Evolutionary conservation across 331 rosid species (phyloP).

Genomic region (Stylosanthes scabra): DNA sequence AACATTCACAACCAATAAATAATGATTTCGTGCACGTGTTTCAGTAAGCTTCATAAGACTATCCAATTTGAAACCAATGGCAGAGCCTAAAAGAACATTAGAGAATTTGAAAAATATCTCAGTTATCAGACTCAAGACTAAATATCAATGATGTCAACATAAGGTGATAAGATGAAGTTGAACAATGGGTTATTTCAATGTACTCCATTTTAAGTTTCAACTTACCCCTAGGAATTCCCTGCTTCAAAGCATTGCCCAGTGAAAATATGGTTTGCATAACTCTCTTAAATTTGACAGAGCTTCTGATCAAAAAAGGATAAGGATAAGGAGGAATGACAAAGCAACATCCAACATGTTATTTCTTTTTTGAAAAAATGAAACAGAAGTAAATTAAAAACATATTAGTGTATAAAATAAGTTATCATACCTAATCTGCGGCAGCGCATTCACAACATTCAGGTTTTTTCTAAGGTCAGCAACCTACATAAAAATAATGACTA

Average conservation of each 20-base stretch:
- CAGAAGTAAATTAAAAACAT: conserved; percentile 27
- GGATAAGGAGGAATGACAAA: background rate
- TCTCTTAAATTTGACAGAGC: conserved; percentile 87
- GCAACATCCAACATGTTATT: conserved; percentile 32
- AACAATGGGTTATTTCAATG: background rate
- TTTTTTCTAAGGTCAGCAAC: conserved; percentile 78
- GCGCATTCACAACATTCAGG: conserved; percentile 72
- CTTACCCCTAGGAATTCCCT: conserved; percentile 96
- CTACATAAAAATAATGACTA: conserved; percentile 53
- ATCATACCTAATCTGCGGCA: conserved; percentile 82
- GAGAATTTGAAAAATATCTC: conserved; percentile 7
- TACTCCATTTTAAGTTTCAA: conserved; percentile 27
- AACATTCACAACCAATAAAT: no score
- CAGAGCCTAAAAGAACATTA: conserved; percentile 63
- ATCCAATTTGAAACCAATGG: conserved; percentile 86
- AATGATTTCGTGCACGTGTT: conserved; percentile 84
- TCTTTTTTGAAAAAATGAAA: conserved; percentile 21
- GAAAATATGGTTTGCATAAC: conserved; percentile 96
- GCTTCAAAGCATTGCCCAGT: conserved; percentile 95
- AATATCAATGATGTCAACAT: background rate
- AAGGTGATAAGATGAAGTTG: conserved; percentile 4
- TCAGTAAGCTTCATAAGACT: conserved; percentile 92
- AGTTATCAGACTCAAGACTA: conserved; percentile 18
- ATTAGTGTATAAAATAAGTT: conserved; percentile 35
- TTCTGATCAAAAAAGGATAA: conserved; percentile 79